A percentile compares a stretch with the other conserved stretches of the same genome.
Conservation (phyloP, 495 filamentous ascomycete species). For the Aspergillus hancockii region DNA sequence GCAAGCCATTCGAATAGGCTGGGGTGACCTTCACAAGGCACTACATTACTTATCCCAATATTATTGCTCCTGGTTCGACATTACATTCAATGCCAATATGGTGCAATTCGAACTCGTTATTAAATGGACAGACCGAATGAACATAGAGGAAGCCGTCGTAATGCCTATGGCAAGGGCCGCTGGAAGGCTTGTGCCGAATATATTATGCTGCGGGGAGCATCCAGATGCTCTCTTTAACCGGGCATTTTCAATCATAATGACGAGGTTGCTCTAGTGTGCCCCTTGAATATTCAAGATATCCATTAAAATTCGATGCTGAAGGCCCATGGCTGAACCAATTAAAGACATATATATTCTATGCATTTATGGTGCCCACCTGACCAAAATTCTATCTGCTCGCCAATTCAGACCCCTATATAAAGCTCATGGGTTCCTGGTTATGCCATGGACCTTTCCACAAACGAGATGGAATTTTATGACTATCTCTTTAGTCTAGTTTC, state of each 20-base stretch:
- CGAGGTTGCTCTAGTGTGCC: slow-evolving; percentile 17
- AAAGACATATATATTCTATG: slow-evolving; percentile 18
- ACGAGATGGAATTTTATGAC: slow-evolving; percentile 9
- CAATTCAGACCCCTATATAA: slow-evolving; percentile 12
- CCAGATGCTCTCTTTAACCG: slow-evolving; percentile 23
- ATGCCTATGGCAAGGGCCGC: slow-evolving; percentile 40
- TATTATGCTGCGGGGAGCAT: slow-evolving; percentile 44
- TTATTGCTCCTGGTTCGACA: slow-evolving; percentile 29
- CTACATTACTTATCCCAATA: slow-evolving; percentile 27
- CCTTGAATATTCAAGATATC: slow-evolving; percentile 16
- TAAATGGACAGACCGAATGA: slow-evolving; percentile 45
- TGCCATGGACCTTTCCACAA: slow-evolving; percentile 20
- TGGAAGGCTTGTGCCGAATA: slow-evolving; percentile 41
- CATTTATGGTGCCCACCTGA: slow-evolving; percentile 15
- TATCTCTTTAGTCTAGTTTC: slow-evolving; percentile 18
- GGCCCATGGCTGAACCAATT: slow-evolving; percentile 21
- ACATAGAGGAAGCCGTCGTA: slow-evolving; percentile 39
- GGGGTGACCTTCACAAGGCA: slow-evolving; percentile 26
- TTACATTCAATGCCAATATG: slow-evolving; percentile 24
- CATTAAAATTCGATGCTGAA: slow-evolving; percentile 13
- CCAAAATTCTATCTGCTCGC: slow-evolving; percentile 6
- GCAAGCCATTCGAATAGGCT: slow-evolving; percentile 14
- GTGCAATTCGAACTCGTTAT: slow-evolving; percentile 33
- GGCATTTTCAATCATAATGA: slow-evolving; percentile 19
- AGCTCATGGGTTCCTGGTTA: slow-evolving; percentile 19